Conservation (phyloP, 352 stramenopile species). For the Phytophthora podocarpi region DNA sequence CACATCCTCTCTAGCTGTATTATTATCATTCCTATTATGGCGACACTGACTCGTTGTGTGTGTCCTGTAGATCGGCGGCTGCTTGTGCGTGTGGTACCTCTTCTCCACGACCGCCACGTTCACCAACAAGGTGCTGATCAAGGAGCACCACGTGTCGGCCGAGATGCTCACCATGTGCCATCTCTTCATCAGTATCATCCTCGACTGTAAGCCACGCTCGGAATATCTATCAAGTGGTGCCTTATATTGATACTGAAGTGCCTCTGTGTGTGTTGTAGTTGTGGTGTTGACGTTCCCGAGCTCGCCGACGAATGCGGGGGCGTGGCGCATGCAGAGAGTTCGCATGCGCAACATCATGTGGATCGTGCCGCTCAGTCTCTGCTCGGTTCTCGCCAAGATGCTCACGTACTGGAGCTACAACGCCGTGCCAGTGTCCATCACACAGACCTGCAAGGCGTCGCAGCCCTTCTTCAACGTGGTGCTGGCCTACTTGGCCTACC, state of each 20-base stretch:
- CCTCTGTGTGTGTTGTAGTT: constrained; percentile 29
- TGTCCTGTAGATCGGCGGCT: constrained; percentile 34
- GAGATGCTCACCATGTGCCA: constrained; percentile 89
- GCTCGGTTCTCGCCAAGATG: constrained; percentile 80
- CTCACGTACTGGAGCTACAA: constrained; percentile 91
- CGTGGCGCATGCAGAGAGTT: constrained; percentile 72
- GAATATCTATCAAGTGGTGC: neutral
- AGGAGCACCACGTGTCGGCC: constrained; percentile 84
- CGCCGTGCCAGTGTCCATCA: constrained; percentile 81
- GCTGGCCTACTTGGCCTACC: constrained; percentile 74
- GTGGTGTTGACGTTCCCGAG: constrained; percentile 76
- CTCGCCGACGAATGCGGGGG: constrained; percentile 38
- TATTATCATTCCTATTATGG: no score
- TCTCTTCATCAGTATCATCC: constrained; percentile 78
- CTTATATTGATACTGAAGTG: no score
- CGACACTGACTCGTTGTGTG: no score
- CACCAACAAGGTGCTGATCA: constrained; percentile 88
- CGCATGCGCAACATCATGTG: constrained; percentile 68
- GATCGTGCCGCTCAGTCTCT: constrained; percentile 83
- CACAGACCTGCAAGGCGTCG: constrained; percentile 87
- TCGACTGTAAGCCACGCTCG: constrained; percentile 53
- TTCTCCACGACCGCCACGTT: constrained; percentile 85
- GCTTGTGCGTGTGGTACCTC: constrained; percentile 74
- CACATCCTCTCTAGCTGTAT: neutral
- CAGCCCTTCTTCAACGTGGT: constrained; percentile 90